Percentiles rank a stretch among this genome's conserved stretches.
Evolutionary conservation across 139 green algal genomes (phyloP).

Genomic region (Chlorokybus atmophyticus): DNA sequence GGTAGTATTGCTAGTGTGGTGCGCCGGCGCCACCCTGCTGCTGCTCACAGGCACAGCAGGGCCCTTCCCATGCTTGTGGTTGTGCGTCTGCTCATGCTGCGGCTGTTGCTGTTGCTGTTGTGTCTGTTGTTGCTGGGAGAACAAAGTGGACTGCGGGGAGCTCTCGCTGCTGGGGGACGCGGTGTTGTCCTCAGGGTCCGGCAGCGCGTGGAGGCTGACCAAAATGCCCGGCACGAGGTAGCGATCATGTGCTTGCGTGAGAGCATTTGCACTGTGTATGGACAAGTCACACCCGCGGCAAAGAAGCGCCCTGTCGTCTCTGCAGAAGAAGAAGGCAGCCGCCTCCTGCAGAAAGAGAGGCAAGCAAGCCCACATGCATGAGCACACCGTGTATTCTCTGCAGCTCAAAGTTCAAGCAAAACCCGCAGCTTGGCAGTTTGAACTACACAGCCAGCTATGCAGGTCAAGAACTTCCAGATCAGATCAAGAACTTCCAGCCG

Average conservation of each 20-base stretch:
- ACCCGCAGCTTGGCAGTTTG: background rate
- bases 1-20: no score
- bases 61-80: background rate
- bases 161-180: no score
- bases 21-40: no score
- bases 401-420: no score
- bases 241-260: constrained; percentile 13
- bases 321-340: constrained; percentile 31
- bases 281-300: constrained; percentile 30
- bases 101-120: background rate
- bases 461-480: background rate
- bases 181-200: no score
- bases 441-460: background rate
- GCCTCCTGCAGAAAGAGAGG: constrained; percentile 17
- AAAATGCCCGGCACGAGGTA: constrained; percentile 21
- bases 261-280: constrained; percentile 26
- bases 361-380: background rate
- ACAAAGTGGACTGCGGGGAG: no score
- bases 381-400: no score
- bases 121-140: background rate
- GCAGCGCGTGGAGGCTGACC: no score
- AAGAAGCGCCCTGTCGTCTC: constrained; percentile 34
- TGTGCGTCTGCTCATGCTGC: background rate
- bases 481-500: background rate
- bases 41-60: no score